Conservation (phyloP, 805 yeast species). For the Candida ulmi region DNA sequence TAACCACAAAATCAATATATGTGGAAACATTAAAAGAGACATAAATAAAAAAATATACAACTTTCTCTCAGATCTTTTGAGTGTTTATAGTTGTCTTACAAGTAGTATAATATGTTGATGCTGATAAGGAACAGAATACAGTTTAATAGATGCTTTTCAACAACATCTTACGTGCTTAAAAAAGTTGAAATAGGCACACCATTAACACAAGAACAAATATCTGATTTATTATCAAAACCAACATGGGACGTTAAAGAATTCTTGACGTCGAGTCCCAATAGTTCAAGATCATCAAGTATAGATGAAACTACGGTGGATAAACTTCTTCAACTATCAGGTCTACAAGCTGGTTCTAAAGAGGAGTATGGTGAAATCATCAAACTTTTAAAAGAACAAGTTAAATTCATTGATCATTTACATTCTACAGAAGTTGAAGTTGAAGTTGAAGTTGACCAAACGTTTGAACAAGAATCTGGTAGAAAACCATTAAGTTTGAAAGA, state of each 20-base stretch:
- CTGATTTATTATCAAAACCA: conserved; percentile 8
- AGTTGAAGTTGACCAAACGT: conserved; percentile 16
- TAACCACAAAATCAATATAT: too few relatives aligned
- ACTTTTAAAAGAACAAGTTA: conserved; percentile 41
- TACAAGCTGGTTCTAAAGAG: conserved; percentile 27
- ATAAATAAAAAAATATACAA: too few relatives aligned
- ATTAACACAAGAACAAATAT: conserved; percentile 9
- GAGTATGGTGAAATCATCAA: conserved; percentile 27
- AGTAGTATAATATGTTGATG: too few relatives aligned
- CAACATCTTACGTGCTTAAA: neutral
- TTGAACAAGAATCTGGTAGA: conserved; percentile 24
- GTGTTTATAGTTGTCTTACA: too few relatives aligned
- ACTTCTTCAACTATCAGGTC: conserved; percentile 44
- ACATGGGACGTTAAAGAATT: conserved; percentile 22
- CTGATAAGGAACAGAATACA: too few relatives aligned
- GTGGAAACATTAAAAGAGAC: too few relatives aligned
- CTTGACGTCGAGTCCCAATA: conserved; percentile 14
- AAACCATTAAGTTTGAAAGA: conserved; percentile 26
- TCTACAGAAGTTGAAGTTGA: too few relatives aligned
- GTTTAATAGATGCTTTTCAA: neutral
- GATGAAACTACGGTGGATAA: conserved; percentile 19
- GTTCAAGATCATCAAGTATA: conserved; percentile 10
- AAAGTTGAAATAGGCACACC: conserved; percentile 1
- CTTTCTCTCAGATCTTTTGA: too few relatives aligned
- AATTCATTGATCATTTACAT: conserved; percentile 43